These are phyloP conservation scores for Herpetomonas tarakana DNA, from an alignment of 208 protist species.

Conservation along the genomic window DNA sequence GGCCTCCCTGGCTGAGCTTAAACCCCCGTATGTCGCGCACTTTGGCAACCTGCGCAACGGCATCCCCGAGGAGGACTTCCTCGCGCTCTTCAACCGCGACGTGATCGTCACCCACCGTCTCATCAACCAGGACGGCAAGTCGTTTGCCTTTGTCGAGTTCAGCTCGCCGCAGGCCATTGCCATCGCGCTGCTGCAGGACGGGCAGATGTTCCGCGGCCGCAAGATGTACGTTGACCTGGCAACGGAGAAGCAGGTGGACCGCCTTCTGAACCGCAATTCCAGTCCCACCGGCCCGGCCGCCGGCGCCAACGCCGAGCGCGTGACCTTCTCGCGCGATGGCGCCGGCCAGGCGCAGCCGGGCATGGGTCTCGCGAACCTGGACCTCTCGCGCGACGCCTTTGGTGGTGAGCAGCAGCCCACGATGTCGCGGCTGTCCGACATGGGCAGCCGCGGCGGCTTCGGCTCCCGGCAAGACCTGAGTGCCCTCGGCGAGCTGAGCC, in stretches of 20 bases:
- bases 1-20: slow-evolving; percentile 41
- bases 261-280: slow-evolving; percentile 42
- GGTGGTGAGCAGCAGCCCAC: slow-evolving; percentile 45
- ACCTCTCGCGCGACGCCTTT: slow-evolving; percentile 68
- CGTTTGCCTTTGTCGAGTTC: slow-evolving; percentile 87
- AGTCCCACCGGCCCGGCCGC: background rate
- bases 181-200: slow-evolving; percentile 64
- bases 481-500: slow-evolving; percentile 56
- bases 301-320: background rate
- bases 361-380: slow-evolving; percentile 28
- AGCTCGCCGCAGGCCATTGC: slow-evolving; percentile 57
- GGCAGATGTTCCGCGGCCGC: slow-evolving; percentile 55
- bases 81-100: slow-evolving; percentile 55
- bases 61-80: slow-evolving; percentile 73
- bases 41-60: slow-evolving; percentile 86
- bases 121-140: slow-evolving; percentile 74
- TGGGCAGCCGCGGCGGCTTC: slow-evolving; percentile 50
- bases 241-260: slow-evolving; percentile 73
- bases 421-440: slow-evolving; percentile 9
- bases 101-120: slow-evolving; percentile 60
- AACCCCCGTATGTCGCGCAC: slow-evolving; percentile 73
- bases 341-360: slow-evolving; percentile 44
- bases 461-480: slow-evolving; percentile 50
- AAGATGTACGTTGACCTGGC: slow-evolving; percentile 81
- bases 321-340: slow-evolving; percentile 36